phyloP scores from a whole-genome alignment of 768 basidiomycete species.

The Daedaleopsis nitida region DNA sequence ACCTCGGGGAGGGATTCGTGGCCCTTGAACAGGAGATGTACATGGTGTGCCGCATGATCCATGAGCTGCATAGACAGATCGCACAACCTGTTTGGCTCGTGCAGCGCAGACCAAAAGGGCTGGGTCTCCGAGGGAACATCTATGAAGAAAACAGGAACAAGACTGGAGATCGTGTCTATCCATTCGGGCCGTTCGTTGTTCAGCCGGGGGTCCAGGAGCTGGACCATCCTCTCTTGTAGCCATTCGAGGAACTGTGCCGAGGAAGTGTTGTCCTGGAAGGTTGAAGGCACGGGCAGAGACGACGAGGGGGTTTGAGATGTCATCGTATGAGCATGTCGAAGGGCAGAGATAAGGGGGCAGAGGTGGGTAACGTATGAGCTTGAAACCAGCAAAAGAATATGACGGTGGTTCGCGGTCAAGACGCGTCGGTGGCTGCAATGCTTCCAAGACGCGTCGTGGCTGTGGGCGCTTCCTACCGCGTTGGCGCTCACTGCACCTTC shows the following conservation, averaged over 20 bases:
- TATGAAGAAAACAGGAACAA: conserved; percentile 33
- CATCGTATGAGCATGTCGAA: conserved; percentile 1
- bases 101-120: conserved; percentile 53
- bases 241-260: conserved; percentile 20
- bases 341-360: neutral
- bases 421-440: neutral
- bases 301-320: conserved; percentile 15
- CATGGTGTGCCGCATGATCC: conserved; percentile 45
- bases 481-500: neutral
- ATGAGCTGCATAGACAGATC: conserved; percentile 58
- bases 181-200: conserved; percentile 5
- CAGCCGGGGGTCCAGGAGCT: conserved; percentile 12
- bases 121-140: neutral
- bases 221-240: conserved; percentile 12
- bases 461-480: too few relatives aligned
- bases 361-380: neutral
- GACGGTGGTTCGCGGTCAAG: neutral
- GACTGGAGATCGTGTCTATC: conserved; percentile 19
- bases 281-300: conserved; percentile 19
- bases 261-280: conserved; percentile 22
- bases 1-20: conserved; percentile 48
- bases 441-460: neutral
- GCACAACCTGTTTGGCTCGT: conserved; percentile 59
- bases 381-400: neutral
- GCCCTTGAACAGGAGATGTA: conserved; percentile 52